These are phyloP conservation scores for Knufia fluminis DNA, from an alignment of 2,329 filamentous ascomycete genomes.

Conservation along the genomic window DNA sequence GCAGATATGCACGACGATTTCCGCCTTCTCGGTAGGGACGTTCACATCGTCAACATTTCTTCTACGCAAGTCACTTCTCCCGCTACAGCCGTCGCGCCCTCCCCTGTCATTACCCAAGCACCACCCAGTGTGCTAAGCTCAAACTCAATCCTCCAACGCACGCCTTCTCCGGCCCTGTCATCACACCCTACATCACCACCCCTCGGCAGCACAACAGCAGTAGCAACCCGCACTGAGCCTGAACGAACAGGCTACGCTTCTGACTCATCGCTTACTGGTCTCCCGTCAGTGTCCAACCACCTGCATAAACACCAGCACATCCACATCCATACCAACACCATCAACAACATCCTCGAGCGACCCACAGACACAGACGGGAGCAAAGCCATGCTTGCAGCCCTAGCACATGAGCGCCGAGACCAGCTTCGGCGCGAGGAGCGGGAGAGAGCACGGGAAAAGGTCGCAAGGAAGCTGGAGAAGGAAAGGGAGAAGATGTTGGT, in stretches of 20 bases:
- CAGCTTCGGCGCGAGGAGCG: constrained; percentile 5
- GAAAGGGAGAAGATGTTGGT: neutral
- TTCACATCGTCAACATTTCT: neutral
- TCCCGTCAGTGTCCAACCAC: neutral
- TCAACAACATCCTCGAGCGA: neutral
- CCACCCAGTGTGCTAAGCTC: neutral
- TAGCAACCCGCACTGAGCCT: neutral
- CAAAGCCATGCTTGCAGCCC: neutral
- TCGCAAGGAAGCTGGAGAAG: neutral
- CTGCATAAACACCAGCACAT: too few relatives aligned
- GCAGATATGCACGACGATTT: constrained; percentile 10
- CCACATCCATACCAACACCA: too few relatives aligned
- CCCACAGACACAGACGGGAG: too few relatives aligned
- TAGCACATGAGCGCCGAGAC: neutral
- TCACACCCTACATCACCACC: neutral
- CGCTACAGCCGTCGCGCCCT: neutral
- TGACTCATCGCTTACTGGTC: constrained; percentile 3
- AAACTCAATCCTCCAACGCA: neutral
- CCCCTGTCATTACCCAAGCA: neutral
- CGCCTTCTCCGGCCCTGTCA: neutral
- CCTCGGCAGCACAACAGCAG: neutral
- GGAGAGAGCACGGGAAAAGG: constrained; percentile 4
- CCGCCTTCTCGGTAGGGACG: constrained; percentile 6
- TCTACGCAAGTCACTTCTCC: neutral
- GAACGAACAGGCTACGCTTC: constrained; percentile 1